Evolutionary conservation across 2,329 filamentous ascomycete genomes (phyloP).

Genomic region (Fusarium buharicum): DNA sequence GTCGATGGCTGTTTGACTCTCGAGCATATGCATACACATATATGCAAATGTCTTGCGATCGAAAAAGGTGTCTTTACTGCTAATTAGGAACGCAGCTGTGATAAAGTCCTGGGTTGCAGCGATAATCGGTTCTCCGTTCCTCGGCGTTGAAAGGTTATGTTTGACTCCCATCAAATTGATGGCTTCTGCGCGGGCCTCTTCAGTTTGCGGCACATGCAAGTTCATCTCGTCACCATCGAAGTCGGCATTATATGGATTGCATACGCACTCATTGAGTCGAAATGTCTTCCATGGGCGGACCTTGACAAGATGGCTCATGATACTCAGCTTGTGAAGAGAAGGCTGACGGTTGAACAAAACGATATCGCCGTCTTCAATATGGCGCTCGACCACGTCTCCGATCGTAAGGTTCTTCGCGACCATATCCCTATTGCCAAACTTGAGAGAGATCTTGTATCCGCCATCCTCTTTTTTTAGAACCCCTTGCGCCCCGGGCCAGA

Average conservation of each 20-base stretch:
- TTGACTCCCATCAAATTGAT: slow-evolving; percentile 98
- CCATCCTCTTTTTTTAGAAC: slow-evolving; percentile 94
- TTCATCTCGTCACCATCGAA: slow-evolving; percentile 99
- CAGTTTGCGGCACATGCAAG: slow-evolving; percentile 99
- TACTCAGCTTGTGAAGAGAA: slow-evolving; percentile 96
- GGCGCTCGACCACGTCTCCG: slow-evolving; percentile 85
- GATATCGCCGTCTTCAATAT: slow-evolving; percentile 95
- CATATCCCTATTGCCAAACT: slow-evolving; percentile 85
- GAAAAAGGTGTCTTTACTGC: slow-evolving; percentile 91
- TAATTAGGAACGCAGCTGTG: slow-evolving; percentile 89
- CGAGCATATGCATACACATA: slow-evolving; percentile 93
- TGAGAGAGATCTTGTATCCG: slow-evolving; percentile 86
- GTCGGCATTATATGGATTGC: slow-evolving; percentile 98
- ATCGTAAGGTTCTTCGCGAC: slow-evolving; percentile 81
- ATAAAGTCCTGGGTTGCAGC: slow-evolving; percentile 99
- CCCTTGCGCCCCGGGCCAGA: slow-evolving; percentile 91
- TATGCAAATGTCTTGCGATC: slow-evolving; percentile 88
- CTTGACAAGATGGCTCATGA: slow-evolving; percentile 95
- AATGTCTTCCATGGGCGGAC: slow-evolving; percentile 94
- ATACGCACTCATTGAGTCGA: slow-evolving; percentile 99
- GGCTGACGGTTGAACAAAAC: slow-evolving; percentile 99
- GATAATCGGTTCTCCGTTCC: slow-evolving; percentile 97
- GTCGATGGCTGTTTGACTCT: slow-evolving; percentile 79
- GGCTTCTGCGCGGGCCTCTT: slow-evolving; percentile 90
- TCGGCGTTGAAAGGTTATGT: slow-evolving; percentile 92